Evolutionary conservation across 257 asterid species (phyloP).

Genomic region (Solanum arcanum): DNA sequence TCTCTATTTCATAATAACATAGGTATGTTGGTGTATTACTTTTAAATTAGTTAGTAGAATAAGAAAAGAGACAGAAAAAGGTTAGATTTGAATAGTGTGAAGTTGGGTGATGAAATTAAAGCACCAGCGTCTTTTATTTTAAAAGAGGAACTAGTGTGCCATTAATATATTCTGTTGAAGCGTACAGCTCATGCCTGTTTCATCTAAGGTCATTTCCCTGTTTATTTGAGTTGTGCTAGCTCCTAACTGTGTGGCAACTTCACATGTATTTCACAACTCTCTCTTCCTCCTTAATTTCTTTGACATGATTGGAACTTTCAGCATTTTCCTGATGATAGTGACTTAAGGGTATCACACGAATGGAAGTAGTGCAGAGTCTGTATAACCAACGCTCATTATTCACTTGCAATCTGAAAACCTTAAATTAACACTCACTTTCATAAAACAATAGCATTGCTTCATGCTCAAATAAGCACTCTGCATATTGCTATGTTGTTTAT

Average conservation of each 20-base stretch:
- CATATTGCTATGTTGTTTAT: neutral
- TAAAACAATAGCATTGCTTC: neutral
- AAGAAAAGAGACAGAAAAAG: neutral
- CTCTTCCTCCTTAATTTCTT: too few relatives aligned
- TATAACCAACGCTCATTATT: constrained; percentile 97
- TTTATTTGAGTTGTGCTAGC: too few relatives aligned
- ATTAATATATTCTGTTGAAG: neutral
- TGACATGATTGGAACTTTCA: too few relatives aligned
- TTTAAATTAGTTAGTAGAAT: neutral
- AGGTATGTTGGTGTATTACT: neutral
- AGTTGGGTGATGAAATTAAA: constrained; percentile 2
- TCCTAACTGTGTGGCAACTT: too few relatives aligned
- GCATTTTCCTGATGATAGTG: too few relatives aligned
- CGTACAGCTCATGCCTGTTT: too few relatives aligned
- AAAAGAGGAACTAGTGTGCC: constrained; percentile 17
- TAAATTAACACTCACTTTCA: constrained; percentile 7
- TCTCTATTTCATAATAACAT: neutral
- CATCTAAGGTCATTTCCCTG: too few relatives aligned
- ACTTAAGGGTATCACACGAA: constrained; percentile 47
- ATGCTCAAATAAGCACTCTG: neutral
- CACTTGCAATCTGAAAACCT: constrained; percentile 93
- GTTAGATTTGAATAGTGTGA: neutral
- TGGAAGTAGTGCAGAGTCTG: constrained; percentile 78
- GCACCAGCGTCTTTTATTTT: constrained; percentile 19
- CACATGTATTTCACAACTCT: too few relatives aligned